Base-by-base conservation (phyloP, 1,139 yeast species). In the Yamadazyma sp. region DNA sequence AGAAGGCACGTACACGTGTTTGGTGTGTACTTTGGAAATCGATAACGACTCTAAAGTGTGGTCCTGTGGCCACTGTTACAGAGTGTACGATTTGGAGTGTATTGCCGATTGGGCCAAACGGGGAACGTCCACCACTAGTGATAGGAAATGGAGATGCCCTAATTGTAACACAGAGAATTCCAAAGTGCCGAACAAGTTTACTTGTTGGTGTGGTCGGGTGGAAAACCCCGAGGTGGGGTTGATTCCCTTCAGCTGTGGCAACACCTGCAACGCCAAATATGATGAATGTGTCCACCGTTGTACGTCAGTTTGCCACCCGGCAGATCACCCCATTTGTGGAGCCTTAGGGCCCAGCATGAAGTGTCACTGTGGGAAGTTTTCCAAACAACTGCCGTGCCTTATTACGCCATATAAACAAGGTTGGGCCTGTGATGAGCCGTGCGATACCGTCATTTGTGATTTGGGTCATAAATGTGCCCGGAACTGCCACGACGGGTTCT, bases 181-280 rank as follows among this genome's bases (percentile, higher is more conserved):
- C 12, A 69, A 66, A 43, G 66, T 81, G 4, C 94, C 94, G 0
- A 61, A 66, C 26, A 69, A 70, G 36, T 84, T 85, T 58, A 78
- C 85, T 1, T 89, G 98, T 57, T 89, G 98, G 98, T 89, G 97
- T 68, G 91, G 92, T 2, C 83, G 86, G 53, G 77, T 75, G 2
- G 65, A 77, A 15, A 78, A 86, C 48, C 97, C 97, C 0, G 67
- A 62, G 14, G 64, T 72, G 4, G 66, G 74, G 11, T 62, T 82
- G 40, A 65, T 77, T 44, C 96, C 97, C 0, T 94, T 89, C 51
- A 83, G 94, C 42, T 91, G 98, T 69, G 96, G 96, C 5, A 89
- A 85, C 59, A 73, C 88, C 1, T 89, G 97, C 64, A 75, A 75
- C 39, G 65, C 66, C 16, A 65, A 69, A 38, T 66, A 83, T 41